phyloP scores from a whole-genome alignment of 2,329 filamentous ascomycete genomes.

The Mycogone perniciosa region DNA sequence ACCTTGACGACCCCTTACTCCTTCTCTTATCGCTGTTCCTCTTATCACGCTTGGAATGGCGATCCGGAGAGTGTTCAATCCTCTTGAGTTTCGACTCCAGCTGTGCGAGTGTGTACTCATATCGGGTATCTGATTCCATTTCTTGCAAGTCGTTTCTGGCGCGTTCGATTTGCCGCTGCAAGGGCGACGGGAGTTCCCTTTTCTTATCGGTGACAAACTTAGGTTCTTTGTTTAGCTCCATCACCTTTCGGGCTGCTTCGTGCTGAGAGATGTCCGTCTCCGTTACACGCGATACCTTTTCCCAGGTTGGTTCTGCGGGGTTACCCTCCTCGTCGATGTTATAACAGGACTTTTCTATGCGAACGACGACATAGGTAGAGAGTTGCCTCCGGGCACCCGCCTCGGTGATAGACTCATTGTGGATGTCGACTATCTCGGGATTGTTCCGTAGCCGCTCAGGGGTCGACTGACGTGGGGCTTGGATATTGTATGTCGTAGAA shows the following conservation, averaged over 20 bases:
- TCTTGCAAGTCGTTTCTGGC: conserved; percentile 29
- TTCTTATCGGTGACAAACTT: conserved; percentile 33
- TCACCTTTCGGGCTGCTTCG: conserved; percentile 32
- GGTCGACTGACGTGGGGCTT: not conserved
- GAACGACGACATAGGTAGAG: conserved; percentile 35
- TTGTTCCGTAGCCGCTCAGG: not conserved
- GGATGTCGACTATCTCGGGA: conserved; percentile 30
- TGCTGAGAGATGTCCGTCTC: conserved; percentile 32
- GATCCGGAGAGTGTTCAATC: conserved; percentile 14
- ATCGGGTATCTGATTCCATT: conserved; percentile 33
- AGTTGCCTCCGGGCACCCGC: conserved; percentile 33
- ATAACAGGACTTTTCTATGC: conserved; percentile 35
- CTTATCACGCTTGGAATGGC: conserved; percentile 14
- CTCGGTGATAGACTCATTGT: conserved; percentile 30
- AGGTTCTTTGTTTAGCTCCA: conserved; percentile 27
- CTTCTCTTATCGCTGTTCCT: conserved; percentile 15
- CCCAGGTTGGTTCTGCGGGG: conserved; percentile 33
- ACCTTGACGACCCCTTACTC: conserved; percentile 12
- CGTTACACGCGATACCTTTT: conserved; percentile 26
- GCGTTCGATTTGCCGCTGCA: conserved; percentile 38
- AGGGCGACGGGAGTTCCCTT: conserved; percentile 25
- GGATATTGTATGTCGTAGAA: not conserved
- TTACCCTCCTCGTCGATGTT: conserved; percentile 32
- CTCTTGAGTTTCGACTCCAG: conserved; percentile 34
- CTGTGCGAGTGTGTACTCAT: conserved; percentile 37